Conservation (phyloP, 2,329 filamentous ascomycete species). For the Alternaria conjuncta region DNA sequence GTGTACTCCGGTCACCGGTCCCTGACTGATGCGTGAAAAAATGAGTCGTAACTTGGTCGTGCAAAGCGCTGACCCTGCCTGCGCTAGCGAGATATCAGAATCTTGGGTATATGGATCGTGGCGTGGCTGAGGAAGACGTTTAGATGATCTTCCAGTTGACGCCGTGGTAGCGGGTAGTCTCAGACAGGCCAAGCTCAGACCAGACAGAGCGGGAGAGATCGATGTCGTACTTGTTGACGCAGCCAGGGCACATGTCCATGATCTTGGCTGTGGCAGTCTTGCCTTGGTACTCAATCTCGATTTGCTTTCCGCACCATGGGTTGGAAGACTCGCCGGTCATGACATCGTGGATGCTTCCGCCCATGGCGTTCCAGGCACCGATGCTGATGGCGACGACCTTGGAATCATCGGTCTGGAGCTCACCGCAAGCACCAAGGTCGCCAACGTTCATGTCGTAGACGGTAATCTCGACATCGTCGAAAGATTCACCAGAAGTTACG, state of each 20-base stretch:
- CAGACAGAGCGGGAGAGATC: slow-evolving; percentile 43
- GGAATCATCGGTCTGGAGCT: slow-evolving; percentile 27
- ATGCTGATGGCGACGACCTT: slow-evolving; percentile 39
- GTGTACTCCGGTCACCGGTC: slow-evolving; percentile 24
- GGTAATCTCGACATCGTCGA: slow-evolving; percentile 40
- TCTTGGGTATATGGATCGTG: slow-evolving; percentile 39
- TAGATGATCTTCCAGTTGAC: slow-evolving; percentile 33
- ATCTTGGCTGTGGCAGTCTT: slow-evolving; percentile 35
- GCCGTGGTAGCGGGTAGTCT: slow-evolving; percentile 33
- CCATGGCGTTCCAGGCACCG: slow-evolving; percentile 26
- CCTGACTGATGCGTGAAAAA: slow-evolving; percentile 35
- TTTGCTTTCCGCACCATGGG: slow-evolving; percentile 43
- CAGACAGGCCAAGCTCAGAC: slow-evolving; percentile 30
- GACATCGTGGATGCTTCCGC: slow-evolving; percentile 37
- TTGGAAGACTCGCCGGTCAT: slow-evolving; percentile 42
- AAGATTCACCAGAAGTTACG: slow-evolving; percentile 10
- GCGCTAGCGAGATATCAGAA: slow-evolving; percentile 43
- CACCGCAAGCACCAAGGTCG: slow-evolving; percentile 41
- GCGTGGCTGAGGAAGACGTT: slow-evolving; percentile 23
- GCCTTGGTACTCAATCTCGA: slow-evolving; percentile 41
- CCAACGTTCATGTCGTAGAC: slow-evolving; percentile 40
- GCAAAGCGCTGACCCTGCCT: slow-evolving; percentile 50
- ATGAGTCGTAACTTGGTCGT: slow-evolving; percentile 43
- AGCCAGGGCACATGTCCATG: slow-evolving; percentile 46
- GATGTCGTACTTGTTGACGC: slow-evolving; percentile 30